phyloP scores from a whole-genome alignment of 169 alveolate genomes.

The Plasmodium gonderi region DNA sequence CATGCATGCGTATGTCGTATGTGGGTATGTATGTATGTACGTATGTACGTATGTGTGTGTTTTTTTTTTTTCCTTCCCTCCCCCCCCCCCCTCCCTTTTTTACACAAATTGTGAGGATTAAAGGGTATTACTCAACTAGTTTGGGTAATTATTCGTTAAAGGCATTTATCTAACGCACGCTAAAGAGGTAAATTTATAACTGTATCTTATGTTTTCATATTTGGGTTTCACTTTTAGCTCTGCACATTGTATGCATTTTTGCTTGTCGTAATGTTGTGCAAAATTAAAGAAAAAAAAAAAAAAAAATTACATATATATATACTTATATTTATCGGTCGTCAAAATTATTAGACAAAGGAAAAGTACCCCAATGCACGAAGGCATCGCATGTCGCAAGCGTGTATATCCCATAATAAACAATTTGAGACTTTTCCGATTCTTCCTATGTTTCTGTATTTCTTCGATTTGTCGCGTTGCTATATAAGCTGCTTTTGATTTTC shows the following conservation, averaged over 20 bases:
- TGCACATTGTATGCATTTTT: background rate
- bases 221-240: background rate
- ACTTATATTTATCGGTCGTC: background rate
- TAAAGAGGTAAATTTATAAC: background rate
- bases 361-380: background rate
- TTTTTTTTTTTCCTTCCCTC: too few relatives aligned
- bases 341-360: background rate
- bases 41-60: background rate
- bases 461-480: too few relatives aligned
- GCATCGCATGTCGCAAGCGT: background rate
- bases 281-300: too few relatives aligned
- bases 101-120: background rate
- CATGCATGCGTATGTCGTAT: too few relatives aligned
- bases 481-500: too few relatives aligned
- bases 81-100: too few relatives aligned
- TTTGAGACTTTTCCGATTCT: background rate
- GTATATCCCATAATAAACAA: background rate
- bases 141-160: background rate
- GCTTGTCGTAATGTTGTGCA: background rate
- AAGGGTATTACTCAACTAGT: background rate
- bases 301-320: too few relatives aligned
- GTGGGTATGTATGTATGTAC: background rate
- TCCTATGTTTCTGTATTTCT: background rate
- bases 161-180: background rate
- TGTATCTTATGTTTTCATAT: background rate